Conservation (phyloP, 345 rosid species). For the Pseudoturritis turrita region DNA sequence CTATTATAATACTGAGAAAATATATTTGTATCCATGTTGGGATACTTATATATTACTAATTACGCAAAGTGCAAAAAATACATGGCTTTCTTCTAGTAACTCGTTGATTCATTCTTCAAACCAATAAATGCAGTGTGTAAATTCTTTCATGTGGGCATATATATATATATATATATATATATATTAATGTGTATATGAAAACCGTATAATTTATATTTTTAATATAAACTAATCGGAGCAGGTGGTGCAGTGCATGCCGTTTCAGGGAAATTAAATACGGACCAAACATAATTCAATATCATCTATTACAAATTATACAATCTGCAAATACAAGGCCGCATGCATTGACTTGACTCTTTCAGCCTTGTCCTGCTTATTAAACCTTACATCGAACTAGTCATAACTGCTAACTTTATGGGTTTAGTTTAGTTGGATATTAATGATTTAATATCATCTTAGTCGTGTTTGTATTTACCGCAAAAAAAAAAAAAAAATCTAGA, state of each 20-base stretch:
- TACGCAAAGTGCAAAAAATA: too few species aligned
- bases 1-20: too few species aligned
- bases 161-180: neutral
- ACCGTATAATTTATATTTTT: neutral
- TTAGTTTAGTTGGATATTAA: neutral
- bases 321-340: neutral
- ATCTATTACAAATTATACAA: neutral
- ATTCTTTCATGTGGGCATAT: neutral
- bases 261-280: neutral
- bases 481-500: neutral
- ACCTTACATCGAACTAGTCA: neutral
- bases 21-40: too few species aligned
- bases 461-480: neutral
- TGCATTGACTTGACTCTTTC: slow-evolving; percentile 26
- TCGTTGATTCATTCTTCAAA: slow-evolving; percentile 20
- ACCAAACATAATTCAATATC: neutral
- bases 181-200: neutral
- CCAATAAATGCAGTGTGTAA: neutral
- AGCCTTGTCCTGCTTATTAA: slow-evolving; percentile 1
- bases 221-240: neutral
- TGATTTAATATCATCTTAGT: neutral
- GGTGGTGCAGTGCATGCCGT: neutral
- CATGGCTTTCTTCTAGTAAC: slow-evolving; percentile 16
- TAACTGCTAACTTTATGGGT: neutral
- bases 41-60: too few species aligned